Evolutionary conservation across 2,329 filamentous ascomycete species (phyloP), one percentile per base, ranked within the genome.

Genomic region (Ampelomyces quisqualis): DNA sequence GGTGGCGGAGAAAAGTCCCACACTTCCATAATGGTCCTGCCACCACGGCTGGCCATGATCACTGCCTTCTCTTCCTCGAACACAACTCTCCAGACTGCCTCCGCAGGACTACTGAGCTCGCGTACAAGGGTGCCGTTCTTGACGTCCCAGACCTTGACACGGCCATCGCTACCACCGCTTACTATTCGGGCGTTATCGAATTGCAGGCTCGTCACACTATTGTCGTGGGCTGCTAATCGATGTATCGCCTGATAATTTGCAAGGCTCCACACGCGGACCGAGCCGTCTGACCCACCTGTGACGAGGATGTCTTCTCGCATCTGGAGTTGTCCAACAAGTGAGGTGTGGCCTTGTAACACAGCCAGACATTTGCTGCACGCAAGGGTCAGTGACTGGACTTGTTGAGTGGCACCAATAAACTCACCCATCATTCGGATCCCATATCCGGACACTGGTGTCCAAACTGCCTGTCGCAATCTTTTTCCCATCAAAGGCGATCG

Each of bases 31-130:
- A 97, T 86, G 0, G 94, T 97, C 49, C 90, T 83, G 40, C 84
- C 85, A 37, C 82, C 82, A 45, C 91, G 80, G 57, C 89, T 85
- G 7, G 93, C 93, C 77, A 98, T 87, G 21, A 95, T 91, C 20
- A 98, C 91, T 43, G 91, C 95, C 69, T 96, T 97, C 70, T 98
- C 93, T 53, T 95, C 91, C 64, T 98, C 93, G 66, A 98, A 98
- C 0, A 94, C 93, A 22, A 98, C 91, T 45, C 93, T 81, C 93
- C 93, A 98, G 0, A 98, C 93, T 11, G 91, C 90, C 63, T 98
- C 91, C 0, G 91, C 89, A 38, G 91, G 90, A 14, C 86, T 84
- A 32, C 91, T 91, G 28, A 98, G 79, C 70, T 98, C 93, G 45
- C 93, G 83, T 15, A 98, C 88, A 19, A 95, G 77, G 43, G 88